phyloP scores from a whole-genome alignment of 2,329 filamentous ascomycete species.

The Huntiella bhutanensis region DNA sequence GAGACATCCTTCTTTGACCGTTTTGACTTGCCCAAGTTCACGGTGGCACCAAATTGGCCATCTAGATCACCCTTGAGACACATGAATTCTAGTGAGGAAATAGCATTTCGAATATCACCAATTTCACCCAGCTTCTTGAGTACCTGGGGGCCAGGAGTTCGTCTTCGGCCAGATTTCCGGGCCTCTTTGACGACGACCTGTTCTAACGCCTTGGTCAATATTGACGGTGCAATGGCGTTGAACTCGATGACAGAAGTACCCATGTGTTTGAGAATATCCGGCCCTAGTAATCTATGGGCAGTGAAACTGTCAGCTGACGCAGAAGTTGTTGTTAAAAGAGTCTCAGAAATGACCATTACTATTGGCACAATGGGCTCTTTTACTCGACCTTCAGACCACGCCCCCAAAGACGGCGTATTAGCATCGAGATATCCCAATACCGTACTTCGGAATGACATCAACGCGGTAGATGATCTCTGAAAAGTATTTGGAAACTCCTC shows the following conservation, averaged over 20 bases:
- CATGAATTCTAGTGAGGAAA: constrained; percentile 80
- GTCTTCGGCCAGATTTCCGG: constrained; percentile 52
- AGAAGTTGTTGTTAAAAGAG: constrained; percentile 65
- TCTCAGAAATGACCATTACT: constrained; percentile 83
- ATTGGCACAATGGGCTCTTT: constrained; percentile 45
- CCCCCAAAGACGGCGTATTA: constrained; percentile 37
- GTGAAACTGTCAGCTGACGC: constrained; percentile 83
- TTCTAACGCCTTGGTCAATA: constrained; percentile 69
- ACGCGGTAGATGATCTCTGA: constrained; percentile 40
- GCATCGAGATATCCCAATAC: constrained; percentile 57
- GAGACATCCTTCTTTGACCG: constrained; percentile 37
- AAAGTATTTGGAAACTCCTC: constrained; percentile 72
- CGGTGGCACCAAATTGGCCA: constrained; percentile 54
- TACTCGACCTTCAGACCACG: constrained; percentile 24
- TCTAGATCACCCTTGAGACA: constrained; percentile 54
- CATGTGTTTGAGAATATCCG: constrained; percentile 67
- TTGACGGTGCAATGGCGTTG: constrained; percentile 74
- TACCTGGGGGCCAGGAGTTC: constrained; percentile 59
- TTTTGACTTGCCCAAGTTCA: constrained; percentile 51
- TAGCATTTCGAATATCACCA: constrained; percentile 82
- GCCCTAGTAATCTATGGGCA: constrained; percentile 71
- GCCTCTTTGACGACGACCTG: constrained; percentile 72
- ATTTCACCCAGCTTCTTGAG: constrained; percentile 66
- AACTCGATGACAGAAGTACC: constrained; percentile 72
- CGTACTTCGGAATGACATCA: constrained; percentile 55